A percentile compares a stretch with the other conserved stretches of the same genome.
phyloP scores from a whole-genome alignment of 148 eudicot genomes.

The Hydrangea macrophylla region DNA sequence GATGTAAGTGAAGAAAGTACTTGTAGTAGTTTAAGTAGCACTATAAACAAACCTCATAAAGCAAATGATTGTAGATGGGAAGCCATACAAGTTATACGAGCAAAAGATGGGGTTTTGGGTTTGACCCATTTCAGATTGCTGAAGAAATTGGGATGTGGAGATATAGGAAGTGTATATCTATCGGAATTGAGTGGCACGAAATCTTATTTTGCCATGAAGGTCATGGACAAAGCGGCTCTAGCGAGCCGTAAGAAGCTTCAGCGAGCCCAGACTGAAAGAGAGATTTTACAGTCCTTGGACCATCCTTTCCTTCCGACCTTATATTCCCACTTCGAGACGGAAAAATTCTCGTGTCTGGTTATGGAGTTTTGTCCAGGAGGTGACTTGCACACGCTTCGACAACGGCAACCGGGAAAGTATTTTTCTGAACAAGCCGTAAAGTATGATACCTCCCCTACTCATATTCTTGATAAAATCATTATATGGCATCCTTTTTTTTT shows the following conservation, averaged over 20 bases:
- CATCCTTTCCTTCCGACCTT: slow-evolving; percentile 14
- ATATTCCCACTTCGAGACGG: slow-evolving; percentile 9
- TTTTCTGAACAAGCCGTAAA: slow-evolving; percentile 14
- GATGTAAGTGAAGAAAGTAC: slow-evolving; percentile 19
- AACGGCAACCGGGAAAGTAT: slow-evolving; percentile 10
- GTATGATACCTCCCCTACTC: slow-evolving; percentile 2
- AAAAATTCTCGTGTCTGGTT: slow-evolving; percentile 12
- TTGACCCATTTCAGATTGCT: slow-evolving; percentile 18
- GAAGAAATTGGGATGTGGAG: slow-evolving; percentile 13
- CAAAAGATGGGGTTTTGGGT: slow-evolving; percentile 14
- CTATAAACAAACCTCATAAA: slow-evolving; percentile 15
- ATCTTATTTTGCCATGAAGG: slow-evolving; percentile 11
- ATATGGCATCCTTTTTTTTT: background rate
- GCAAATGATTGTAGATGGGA: slow-evolving; percentile 15
- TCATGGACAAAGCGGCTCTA: slow-evolving; percentile 13
- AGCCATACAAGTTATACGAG: slow-evolving; percentile 10
- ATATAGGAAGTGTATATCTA: slow-evolving; percentile 2
- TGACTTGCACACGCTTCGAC: slow-evolving; percentile 14
- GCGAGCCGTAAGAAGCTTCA: slow-evolving; percentile 11
- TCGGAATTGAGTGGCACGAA: no score
- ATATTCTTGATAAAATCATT: background rate
- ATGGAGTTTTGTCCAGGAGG: slow-evolving; percentile 17
- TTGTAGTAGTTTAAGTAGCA: slow-evolving; percentile 20
- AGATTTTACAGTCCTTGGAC: slow-evolving; percentile 14
- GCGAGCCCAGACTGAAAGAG: slow-evolving; percentile 14